Percentiles rank a stretch among this genome's conserved stretches.
Evolutionary conservation across 1,284 basidiomycete genomes (phyloP).

Genomic region (Boletus mariae): DNA sequence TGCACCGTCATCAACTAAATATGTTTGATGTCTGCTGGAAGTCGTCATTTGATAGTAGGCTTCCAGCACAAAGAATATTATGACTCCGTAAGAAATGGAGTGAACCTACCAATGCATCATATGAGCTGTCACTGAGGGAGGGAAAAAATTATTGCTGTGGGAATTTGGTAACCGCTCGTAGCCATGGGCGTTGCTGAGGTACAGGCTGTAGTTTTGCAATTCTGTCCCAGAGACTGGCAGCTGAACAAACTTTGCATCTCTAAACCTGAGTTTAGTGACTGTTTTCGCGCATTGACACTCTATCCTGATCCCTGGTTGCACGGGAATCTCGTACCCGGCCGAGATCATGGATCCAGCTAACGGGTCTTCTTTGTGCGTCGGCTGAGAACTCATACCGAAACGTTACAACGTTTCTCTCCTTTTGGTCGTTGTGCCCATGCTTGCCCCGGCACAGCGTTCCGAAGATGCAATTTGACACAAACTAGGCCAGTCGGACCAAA

Average conservation of each 20-base stretch:
- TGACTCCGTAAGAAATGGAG: not conserved
- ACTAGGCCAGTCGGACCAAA: not conserved
- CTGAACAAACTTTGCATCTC: not conserved
- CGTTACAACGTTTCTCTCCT: not conserved
- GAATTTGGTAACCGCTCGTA: not conserved
- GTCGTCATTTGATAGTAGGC: not conserved
- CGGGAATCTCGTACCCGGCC: not conserved
- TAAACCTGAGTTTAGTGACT: not conserved
- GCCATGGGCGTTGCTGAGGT: not conserved
- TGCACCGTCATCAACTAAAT: not conserved
- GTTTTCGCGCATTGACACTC: not conserved
- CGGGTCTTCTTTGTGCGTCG: not conserved
- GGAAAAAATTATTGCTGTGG: not conserved
- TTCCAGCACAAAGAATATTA: too few species aligned
- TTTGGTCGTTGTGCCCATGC: not conserved
- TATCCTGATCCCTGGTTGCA: not conserved
- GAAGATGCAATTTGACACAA: not conserved
- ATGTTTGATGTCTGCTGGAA: too few species aligned
- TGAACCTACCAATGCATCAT: not conserved
- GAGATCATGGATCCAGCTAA: not conserved
- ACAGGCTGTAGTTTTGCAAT: not conserved
- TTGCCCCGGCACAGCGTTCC: not conserved
- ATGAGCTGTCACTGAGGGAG: not conserved
- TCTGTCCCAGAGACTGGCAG: not conserved
- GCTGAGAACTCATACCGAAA: not conserved